Percentiles rank a stretch among this genome's conserved stretches.
These are phyloP conservation scores for Pichia inconspicua DNA, from an alignment of 1,139 yeast genomes.

Conservation along the genomic window DNA sequence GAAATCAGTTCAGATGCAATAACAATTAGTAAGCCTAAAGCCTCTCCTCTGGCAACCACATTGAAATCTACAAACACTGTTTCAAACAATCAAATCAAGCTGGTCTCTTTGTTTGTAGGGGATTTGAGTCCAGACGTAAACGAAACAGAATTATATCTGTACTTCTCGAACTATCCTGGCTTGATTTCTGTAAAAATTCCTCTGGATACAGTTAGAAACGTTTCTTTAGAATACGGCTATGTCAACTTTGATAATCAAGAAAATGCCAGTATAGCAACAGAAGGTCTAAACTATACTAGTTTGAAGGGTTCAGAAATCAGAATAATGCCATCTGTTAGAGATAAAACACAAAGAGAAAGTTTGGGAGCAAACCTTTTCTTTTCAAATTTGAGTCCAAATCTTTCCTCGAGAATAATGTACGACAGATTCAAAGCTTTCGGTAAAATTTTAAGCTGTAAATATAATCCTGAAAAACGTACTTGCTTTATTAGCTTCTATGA, in stretches of 20 bases:
- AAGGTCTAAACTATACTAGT: slow-evolving; percentile 36
- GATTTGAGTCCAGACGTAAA: slow-evolving; percentile 35
- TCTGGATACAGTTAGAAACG: slow-evolving; percentile 30
- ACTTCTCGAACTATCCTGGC: slow-evolving; percentile 33
- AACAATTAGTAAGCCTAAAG: slow-evolving; percentile 3
- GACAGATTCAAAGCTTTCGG: slow-evolving; percentile 37
- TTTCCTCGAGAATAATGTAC: slow-evolving; percentile 36
- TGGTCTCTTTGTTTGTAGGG: slow-evolving; percentile 40
- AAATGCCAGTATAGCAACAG: slow-evolving; percentile 36
- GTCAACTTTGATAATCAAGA: slow-evolving; percentile 34
- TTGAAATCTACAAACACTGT: background rate
- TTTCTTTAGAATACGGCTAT: slow-evolving; percentile 45
- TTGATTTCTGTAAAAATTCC: slow-evolving; percentile 43
- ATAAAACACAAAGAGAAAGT: slow-evolving; percentile 26
- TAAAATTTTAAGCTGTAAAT: slow-evolving; percentile 38
- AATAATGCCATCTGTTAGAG: slow-evolving; percentile 45
- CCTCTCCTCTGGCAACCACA: background rate
- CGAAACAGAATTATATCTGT: slow-evolving; percentile 31
- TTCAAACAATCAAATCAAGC: slow-evolving; percentile 5
- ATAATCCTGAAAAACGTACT: slow-evolving; percentile 34
- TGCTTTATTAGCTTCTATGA: slow-evolving; percentile 40
- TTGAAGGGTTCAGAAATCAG: slow-evolving; percentile 38
- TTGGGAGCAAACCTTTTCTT: slow-evolving; percentile 34
- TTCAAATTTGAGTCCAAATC: slow-evolving; percentile 31
- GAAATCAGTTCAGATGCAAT: slow-evolving; percentile 12